phyloP scores from a whole-genome alignment of 148 eudicot genomes.

The Rhododendron molle region DNA sequence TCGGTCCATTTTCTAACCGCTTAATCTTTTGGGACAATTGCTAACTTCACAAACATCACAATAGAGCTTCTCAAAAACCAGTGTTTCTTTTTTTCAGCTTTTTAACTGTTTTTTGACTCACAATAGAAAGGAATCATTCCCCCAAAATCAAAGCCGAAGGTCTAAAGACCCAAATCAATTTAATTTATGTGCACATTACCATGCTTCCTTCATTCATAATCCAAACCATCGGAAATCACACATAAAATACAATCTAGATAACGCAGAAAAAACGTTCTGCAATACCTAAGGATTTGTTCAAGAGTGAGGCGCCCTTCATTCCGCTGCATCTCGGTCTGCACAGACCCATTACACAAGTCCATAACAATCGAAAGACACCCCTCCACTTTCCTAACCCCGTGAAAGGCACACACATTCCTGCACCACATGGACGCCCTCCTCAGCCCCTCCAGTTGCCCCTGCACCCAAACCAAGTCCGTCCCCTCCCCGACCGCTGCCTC shows the following conservation, averaged over 20 bases:
- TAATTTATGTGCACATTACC: no score
- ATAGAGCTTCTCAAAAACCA: neutral
- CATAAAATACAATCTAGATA: neutral
- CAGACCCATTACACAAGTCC: conserved; percentile 82
- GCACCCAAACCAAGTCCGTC: conserved; percentile 74
- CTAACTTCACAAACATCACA: neutral
- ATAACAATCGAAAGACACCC: conserved; percentile 54
- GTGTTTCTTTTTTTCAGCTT: neutral
- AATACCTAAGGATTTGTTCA: conserved; percentile 91
- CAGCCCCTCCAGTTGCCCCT: conserved; percentile 62
- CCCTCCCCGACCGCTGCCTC: conserved; percentile 57
- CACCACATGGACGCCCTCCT: conserved; percentile 88
- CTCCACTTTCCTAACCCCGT: conserved; percentile 54
- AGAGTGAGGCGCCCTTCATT: conserved; percentile 90
- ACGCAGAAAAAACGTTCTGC: neutral
- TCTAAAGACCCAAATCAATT: no score
- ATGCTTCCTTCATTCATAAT: neutral
- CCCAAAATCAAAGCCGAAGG: no score
- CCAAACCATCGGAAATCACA: neutral
- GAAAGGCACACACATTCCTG: conserved; percentile 79
- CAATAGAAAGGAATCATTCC: no score
- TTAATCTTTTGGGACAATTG: neutral
- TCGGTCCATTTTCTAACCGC: neutral
- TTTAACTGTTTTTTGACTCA: neutral
- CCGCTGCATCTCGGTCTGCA: conserved; percentile 73